These are phyloP conservation scores for Cystobasidiaceae sp. DNA, from an alignment of 1,284 basidiomycete genomes.

Conservation along the genomic window DNA sequence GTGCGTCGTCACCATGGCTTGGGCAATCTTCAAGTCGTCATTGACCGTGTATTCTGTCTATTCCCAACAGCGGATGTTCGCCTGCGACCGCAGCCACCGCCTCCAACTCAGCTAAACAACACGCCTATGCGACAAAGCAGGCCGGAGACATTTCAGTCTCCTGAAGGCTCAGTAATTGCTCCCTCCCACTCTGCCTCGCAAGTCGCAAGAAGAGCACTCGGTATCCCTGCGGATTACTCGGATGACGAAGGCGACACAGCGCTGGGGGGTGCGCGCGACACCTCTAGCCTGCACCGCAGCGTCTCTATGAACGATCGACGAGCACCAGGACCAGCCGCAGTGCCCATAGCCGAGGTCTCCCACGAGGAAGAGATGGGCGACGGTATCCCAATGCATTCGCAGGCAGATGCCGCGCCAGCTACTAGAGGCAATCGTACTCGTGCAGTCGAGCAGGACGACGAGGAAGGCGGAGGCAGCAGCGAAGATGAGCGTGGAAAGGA, in stretches of 20 bases:
- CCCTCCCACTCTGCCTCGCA: slow-evolving; percentile 48
- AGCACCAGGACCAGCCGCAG: not conserved
- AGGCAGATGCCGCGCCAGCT: no score
- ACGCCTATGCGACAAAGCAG: slow-evolving; percentile 40
- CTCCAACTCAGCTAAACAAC: slow-evolving; percentile 29
- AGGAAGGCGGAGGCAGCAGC: slow-evolving; percentile 22
- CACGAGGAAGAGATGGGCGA: slow-evolving; percentile 13
- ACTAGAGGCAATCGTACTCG: no score
- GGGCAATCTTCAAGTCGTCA: not conserved
- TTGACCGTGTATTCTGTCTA: not conserved
- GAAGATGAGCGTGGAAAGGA: slow-evolving; percentile 25
- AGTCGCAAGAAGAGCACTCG: slow-evolving; percentile 39
- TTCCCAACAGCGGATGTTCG: slow-evolving; percentile 21
- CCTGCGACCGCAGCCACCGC: slow-evolving; percentile 23
- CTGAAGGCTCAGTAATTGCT: slow-evolving; percentile 36
- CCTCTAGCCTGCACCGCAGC: slow-evolving; percentile 2
- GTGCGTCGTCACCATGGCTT: slow-evolving; percentile 30
- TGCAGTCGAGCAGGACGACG: slow-evolving; percentile 6
- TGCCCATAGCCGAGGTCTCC: slow-evolving; percentile 8
- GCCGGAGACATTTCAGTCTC: slow-evolving; percentile 23
- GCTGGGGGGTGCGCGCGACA: not conserved
- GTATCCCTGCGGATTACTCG: slow-evolving; percentile 32
- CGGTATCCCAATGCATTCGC: not conserved
- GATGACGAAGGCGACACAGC: slow-evolving; percentile 34
- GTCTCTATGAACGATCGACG: slow-evolving; percentile 10